phyloP scores from a whole-genome alignment of 306 rosid species.

The Vicia sativa region DNA sequence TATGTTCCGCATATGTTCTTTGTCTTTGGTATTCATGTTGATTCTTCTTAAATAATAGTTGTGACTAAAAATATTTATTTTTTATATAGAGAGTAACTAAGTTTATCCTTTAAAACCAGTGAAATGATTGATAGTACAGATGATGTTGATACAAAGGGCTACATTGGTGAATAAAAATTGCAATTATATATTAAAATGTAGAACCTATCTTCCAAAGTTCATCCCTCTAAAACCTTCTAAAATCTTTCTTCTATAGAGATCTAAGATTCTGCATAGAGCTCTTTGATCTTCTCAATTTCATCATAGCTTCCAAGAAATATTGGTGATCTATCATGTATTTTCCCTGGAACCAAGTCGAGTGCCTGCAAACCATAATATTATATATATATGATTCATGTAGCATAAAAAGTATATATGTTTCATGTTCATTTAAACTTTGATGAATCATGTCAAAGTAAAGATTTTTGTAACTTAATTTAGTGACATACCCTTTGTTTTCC shows the following conservation, averaged over 20 bases:
- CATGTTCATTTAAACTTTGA: neutral
- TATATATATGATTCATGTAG: neutral
- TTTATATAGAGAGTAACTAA: neutral
- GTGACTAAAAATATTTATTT: neutral
- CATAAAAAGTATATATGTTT: neutral
- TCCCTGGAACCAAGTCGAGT: constrained; percentile 75
- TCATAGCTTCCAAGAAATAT: constrained; percentile 83
- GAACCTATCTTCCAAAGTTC: too few species aligned
- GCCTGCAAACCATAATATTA: constrained; percentile 54
- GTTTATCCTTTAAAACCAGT: neutral
- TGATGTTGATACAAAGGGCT: neutral
- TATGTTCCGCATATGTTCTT: too few species aligned
- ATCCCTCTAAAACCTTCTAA: too few species aligned
- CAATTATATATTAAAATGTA: too few species aligned
- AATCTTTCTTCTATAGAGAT: too few species aligned
- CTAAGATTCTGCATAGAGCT: constrained; percentile 54
- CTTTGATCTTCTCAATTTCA: constrained; percentile 77
- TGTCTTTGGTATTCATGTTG: too few species aligned
- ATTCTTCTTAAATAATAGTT: neutral
- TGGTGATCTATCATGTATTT: constrained; percentile 81
- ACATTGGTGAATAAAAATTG: too few species aligned
- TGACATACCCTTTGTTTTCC: constrained; percentile 78
- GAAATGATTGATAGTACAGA: neutral
- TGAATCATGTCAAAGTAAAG: constrained; percentile 18
- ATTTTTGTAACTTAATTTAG: neutral